Base-by-base conservation (phyloP, 2,329 filamentous ascomycete species). In the Fusarium palustre region DNA sequence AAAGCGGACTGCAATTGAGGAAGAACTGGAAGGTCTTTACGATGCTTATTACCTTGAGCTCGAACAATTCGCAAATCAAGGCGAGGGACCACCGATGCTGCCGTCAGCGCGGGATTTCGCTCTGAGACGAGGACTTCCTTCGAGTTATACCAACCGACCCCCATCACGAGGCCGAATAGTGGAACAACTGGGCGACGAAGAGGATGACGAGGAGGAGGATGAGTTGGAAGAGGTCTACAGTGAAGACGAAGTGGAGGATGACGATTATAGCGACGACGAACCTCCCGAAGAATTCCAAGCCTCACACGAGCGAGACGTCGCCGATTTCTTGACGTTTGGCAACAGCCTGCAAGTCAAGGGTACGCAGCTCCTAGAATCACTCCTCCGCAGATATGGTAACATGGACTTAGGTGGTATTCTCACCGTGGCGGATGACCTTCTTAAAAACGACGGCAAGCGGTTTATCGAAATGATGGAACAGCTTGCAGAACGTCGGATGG, bases 381-480 rank as follows among this genome's bases (percentile, higher is more conserved):
- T 81, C 74, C 77, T 81, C 69, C 77, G 72, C 78, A 78, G 76
- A 79, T 78, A 81, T 83, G 81, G 80, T 83, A 82, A 82, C 80
- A 80, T 80, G 79, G 79, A 81, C 76, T 80, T 87, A 93, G 94
- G 96, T 85, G 97, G 96, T 78, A 97, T 99, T 81, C 90, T 99
- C 79, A 99, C 96, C 72, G 96, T 99, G 77, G 96, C 96, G 79
- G 96, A 99, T 84, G 96, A 99, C 82, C 86, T 99, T 71, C 88
- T 99, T 69, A 98, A 98, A 81, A 99, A 99, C 81, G 96, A 99
- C 81, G 96, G 96, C 76, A 97, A 97, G 81, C 97, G 97, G 78
- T 99, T 99, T 83, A 99, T 99, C 81, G 96, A 99, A 80, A 99
- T 99, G 96, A 99, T 99, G 96, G 96, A 99, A 80, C 95, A 98